phyloP scores from a whole-genome alignment of 2,329 filamentous ascomycete genomes.

The Teratosphaeria zuluensis region DNA sequence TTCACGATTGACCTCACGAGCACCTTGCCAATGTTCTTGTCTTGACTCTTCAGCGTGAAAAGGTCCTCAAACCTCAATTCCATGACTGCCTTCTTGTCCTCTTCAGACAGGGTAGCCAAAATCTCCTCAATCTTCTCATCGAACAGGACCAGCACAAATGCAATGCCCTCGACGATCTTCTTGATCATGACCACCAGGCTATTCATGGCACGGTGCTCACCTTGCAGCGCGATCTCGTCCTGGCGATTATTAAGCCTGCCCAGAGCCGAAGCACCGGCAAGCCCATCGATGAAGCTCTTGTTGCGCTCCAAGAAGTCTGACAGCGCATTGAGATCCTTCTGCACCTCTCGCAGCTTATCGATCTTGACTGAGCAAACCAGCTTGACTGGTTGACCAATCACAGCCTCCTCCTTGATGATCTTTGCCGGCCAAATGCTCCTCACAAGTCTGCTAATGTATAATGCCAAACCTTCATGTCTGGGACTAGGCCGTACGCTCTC shows the following conservation, averaged over 20 bases:
- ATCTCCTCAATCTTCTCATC: conserved; percentile 90
- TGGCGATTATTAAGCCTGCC: conserved; percentile 68
- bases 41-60: conserved; percentile 61
- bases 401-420: conserved; percentile 52
- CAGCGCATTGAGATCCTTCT: conserved; percentile 70
- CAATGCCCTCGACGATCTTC: conserved; percentile 91
- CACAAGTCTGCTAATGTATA: conserved; percentile 82
- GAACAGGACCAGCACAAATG: conserved; percentile 88
- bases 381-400: conserved; percentile 49
- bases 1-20: conserved; percentile 97
- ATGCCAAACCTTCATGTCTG: conserved; percentile 74
- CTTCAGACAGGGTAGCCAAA: conserved; percentile 62
- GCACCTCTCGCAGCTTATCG: conserved; percentile 63
- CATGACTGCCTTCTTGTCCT: conserved; percentile 57
- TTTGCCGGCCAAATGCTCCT: conserved; percentile 77
- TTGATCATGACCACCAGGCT: conserved; percentile 76
- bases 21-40: conserved; percentile 84
- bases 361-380: conserved; percentile 59
- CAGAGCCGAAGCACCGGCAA: conserved; percentile 84
- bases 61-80: conserved; percentile 79
- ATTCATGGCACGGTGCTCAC: conserved; percentile 85
- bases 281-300: conserved; percentile 80
- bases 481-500: conserved; percentile 83
- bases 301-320: conserved; percentile 80
- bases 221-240: conserved; percentile 85